Evolutionary conservation across 805 yeast genomes (phyloP).

Genomic region (Torulaspora delbrueckii): DNA sequence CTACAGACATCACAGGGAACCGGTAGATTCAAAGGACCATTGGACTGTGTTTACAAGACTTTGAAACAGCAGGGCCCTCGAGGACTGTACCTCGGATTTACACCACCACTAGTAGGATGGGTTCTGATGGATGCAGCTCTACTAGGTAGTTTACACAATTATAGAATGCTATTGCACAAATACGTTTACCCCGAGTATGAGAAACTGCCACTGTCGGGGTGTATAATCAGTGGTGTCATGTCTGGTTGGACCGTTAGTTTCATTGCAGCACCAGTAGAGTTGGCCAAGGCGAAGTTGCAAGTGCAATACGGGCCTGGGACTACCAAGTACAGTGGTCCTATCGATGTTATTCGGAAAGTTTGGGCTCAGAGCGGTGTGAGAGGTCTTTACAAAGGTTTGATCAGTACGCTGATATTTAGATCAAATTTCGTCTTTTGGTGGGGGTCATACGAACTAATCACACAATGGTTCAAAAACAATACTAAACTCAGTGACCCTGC

Average conservation of each 20-base stretch:
- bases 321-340: conserved; percentile 67
- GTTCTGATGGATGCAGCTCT: conserved; percentile 87
- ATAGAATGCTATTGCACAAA: conserved; percentile 62
- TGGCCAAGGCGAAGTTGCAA: conserved; percentile 81
- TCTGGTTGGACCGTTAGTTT: conserved; percentile 90
- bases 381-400: conserved; percentile 75
- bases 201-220: conserved; percentile 69
- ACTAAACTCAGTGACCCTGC: conserved; percentile 64
- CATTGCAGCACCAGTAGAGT: conserved; percentile 94
- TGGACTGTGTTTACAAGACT: conserved; percentile 75
- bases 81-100: conserved; percentile 85
- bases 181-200: conserved; percentile 54
- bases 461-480: conserved; percentile 58
- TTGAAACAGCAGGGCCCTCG: conserved; percentile 65
- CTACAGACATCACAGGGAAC: conserved; percentile 65
- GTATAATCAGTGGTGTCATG: conserved; percentile 66
- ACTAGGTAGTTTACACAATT: conserved; percentile 80
- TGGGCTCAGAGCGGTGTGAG: conserved; percentile 57
- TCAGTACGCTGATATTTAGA: conserved; percentile 84
- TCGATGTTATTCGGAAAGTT: conserved; percentile 62
- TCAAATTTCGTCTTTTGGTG: conserved; percentile 88
- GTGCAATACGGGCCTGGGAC: conserved; percentile 80
- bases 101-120: conserved; percentile 94
- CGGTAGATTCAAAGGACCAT: conserved; percentile 69
- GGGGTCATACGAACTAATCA: conserved; percentile 84